Evolutionary conservation across 163 green algal genomes (phyloP), one percentile per base, ranked within the genome.

Genomic region (Scenedesmus sp.): DNA sequence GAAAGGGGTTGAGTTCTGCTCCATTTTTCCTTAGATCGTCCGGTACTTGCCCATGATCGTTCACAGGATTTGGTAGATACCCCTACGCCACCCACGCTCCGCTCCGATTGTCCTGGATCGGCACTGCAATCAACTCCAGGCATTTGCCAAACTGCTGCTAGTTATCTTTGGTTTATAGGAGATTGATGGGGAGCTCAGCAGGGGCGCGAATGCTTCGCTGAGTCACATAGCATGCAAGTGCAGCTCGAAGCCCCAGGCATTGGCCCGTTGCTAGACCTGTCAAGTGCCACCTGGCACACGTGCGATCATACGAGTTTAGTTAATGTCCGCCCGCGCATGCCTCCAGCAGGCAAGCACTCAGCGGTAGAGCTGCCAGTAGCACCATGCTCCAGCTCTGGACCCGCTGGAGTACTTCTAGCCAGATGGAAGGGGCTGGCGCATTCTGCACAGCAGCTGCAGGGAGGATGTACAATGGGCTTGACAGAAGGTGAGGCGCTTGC

Each of bases 161-260:
- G 12, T 30, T 13, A 24, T 40, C 7, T 37, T 10, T 22, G 18
- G 9, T 37, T 18, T 9, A 6, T 35, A 72, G 33, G 0, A 76
- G 65, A 76, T 76, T 76, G 65, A 26, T 76, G 7, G 20, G 6
- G 30, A 76, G 30, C 9, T 37, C 65, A 37, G 65, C 65, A 76
- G 30, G 30, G 65, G 65, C 65, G 30, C 40, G 65, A 30, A 24
- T 76, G 65, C 65, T 76, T 76, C 65, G 5, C 30, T 76, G 65
- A 76, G 65, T 76, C 65, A 76, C 61, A 76, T 76, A 76, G 65
- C 65, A 76, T 76, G 65, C 65, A 76, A 76, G 65, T 76, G 65
- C 65, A 76, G 65, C 7, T 76, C 30, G 65, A 76, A 76, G 65
- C 65, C 65, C 30, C 65, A 76, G 65, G 65, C 15, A 40, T 76